Evolutionary conservation across 495 filamentous ascomycete species (phyloP), one percentile per base, ranked within the genome.

Genomic region (Astrothelium macrocarpum): DNA sequence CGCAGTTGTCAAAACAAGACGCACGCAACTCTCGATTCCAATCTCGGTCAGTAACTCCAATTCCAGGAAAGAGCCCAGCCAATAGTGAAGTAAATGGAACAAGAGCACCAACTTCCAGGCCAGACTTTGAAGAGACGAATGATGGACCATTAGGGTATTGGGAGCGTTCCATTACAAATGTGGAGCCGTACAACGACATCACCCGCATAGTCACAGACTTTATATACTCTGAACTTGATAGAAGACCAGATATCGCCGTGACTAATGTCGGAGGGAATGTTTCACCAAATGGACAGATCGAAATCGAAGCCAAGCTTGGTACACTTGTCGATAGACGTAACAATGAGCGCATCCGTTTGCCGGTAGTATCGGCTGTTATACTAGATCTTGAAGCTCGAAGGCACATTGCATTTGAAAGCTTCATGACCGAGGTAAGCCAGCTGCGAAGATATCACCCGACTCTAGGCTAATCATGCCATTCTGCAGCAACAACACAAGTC

Each of bases 291-390:
- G 59, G 59, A 60, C 34, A 49, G 53, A 59, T 71, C 5, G 92
- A 97, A 74, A 88, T 97, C 62, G 92, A 97, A 75, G 92, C 90
- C 10, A 97, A 96, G 72, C 73, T 97, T 20, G 93, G 93, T 59
- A 85, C 82, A 46, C 74, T 96, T 18, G 82, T 95, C 45, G 85
- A 91, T 68, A 85, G 80, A 72, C 80, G 81, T 64, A 85, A 82
- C 1, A 80, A 85, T 59, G 79, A 86, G n/a, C 81, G 91, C 39
- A 75, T 93, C 42, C 72, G 73, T 1, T 70, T 93, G 23, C 84
- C 85, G 7, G 77, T 94, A 11, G 59, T 75, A 32, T 83, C 86
- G 0, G 88, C 93, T 69, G 85, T 80, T 53, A 75, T 95, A 16
- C 71, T 96, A 59, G 78, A 75, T 32, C 76, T 72, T 36, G 75